These are phyloP conservation scores for Leersia perrieri DNA, from an alignment of 176 grass and related monocot genomes.

Conservation along the genomic window DNA sequence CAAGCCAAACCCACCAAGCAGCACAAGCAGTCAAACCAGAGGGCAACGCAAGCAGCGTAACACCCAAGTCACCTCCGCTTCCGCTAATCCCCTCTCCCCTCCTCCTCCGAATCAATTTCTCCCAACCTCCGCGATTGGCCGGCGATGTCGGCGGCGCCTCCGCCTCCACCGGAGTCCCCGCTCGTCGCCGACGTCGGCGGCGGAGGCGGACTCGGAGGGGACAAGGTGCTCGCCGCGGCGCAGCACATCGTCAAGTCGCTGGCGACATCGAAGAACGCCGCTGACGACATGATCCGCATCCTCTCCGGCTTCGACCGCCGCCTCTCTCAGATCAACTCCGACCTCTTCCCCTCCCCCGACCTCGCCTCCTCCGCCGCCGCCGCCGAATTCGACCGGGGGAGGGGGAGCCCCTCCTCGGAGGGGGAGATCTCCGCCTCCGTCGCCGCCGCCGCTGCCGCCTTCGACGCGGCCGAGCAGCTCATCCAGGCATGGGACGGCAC, in stretches of 20 bases:
- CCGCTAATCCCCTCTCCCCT: too few species aligned
- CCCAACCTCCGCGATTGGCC: background rate
- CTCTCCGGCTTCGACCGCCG: conserved; percentile 92
- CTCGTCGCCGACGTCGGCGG: conserved; percentile 2
- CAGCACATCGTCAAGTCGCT: conserved; percentile 95
- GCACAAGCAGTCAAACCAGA: conserved; percentile 30
- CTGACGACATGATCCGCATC: conserved; percentile 94
- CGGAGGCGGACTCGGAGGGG: too few species aligned
- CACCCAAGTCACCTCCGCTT: conserved; percentile 15
- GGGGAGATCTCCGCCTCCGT: conserved; percentile 5
- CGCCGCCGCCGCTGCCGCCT: conserved; percentile 19
- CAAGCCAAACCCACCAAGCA: background rate
- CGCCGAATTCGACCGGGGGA: too few species aligned
- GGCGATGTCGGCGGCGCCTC: conserved; percentile 35
- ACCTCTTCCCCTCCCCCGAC: conserved; percentile 44
- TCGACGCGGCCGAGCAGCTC: conserved; percentile 63
- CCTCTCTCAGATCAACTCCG: conserved; percentile 57
- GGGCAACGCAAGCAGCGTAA: conserved; percentile 1
- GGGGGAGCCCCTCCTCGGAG: background rate
- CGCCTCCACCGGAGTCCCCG: conserved; percentile 23
- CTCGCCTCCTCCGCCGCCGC: background rate
- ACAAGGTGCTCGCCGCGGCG: conserved; percentile 86
- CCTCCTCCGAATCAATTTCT: background rate
- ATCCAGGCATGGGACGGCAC: conserved; percentile 68
- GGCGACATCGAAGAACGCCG: conserved; percentile 89